Percentiles rank a stretch among this genome's conserved stretches.
Conservation (phyloP, 768 basidiomycete genomes). For the Boletus rubroflammeus region DNA sequence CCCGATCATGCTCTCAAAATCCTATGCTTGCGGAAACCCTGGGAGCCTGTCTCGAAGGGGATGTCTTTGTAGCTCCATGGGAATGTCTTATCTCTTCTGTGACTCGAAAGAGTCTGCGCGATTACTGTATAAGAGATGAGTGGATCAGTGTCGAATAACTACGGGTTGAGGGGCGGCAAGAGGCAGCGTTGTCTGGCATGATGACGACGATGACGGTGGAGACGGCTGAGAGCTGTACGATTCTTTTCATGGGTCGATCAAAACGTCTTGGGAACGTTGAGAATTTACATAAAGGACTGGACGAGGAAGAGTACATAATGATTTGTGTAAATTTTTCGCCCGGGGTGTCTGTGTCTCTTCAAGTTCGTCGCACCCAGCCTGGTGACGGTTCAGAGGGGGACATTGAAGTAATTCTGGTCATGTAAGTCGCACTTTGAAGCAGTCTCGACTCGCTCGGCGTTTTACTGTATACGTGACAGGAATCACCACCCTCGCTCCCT, state of each 20-base stretch:
- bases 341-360: background rate
- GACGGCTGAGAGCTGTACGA: constrained; percentile 1
- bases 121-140: too few species aligned
- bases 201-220: background rate
- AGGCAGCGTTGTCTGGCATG: background rate
- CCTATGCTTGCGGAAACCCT: background rate
- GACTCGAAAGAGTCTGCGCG: background rate
- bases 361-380: background rate
- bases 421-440: constrained; percentile 24
- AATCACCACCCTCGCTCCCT: constrained; percentile 23
- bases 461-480: constrained; percentile 8
- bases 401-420: background rate
- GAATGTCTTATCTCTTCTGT: background rate
- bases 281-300: constrained; percentile 28
- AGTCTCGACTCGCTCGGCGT: background rate
- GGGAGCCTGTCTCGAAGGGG: background rate
- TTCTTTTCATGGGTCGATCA: background rate
- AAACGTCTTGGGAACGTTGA: constrained; percentile 19
- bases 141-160: too few species aligned
- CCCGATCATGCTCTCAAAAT: background rate
- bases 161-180: background rate
- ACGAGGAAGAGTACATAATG: constrained; percentile 20
- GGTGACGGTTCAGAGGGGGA: background rate
- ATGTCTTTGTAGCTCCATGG: background rate
- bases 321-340: constrained; percentile 4